phyloP scores from a whole-genome alignment of 208 protist genomes.

The Trypanosoma melophagium region DNA sequence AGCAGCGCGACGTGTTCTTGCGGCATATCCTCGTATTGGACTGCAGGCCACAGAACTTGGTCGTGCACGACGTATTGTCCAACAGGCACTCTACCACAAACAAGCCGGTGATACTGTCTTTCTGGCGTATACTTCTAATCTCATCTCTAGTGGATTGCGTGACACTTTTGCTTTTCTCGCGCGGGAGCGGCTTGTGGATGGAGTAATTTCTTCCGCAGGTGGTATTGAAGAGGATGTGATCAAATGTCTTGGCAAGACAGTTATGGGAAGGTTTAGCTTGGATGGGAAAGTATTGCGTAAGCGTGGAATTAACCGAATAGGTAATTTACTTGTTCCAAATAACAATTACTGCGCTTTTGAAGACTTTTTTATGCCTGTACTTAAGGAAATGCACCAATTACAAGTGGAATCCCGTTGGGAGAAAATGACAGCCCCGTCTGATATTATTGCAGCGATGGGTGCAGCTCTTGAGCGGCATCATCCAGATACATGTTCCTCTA shows the following conservation, averaged over 20 bases:
- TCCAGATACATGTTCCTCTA: slow-evolving; percentile 89
- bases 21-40: slow-evolving; percentile 41
- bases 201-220: slow-evolving; percentile 98
- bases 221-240: slow-evolving; percentile 99
- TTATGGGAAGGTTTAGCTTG: slow-evolving; percentile 94
- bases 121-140: slow-evolving; percentile 99
- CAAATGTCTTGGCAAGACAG: slow-evolving; percentile 97
- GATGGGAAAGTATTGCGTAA: slow-evolving; percentile 88
- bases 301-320: slow-evolving; percentile 97
- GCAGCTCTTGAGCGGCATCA: slow-evolving; percentile 65
- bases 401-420: slow-evolving; percentile 81
- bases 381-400: slow-evolving; percentile 91
- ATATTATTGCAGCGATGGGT: slow-evolving; percentile 96
- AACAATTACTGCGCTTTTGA: slow-evolving; percentile 99
- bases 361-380: slow-evolving; percentile 98
- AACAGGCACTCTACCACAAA: slow-evolving; percentile 55
- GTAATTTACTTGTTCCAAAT: slow-evolving; percentile 99
- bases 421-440: slow-evolving; percentile 91
- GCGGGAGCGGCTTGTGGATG: slow-evolving; percentile 95
- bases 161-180: slow-evolving; percentile 98
- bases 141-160: slow-evolving; percentile 98
- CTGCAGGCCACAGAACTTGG: slow-evolving; percentile 83
- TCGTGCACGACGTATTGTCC: slow-evolving; percentile 60
- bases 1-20: slow-evolving; percentile 50
- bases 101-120: slow-evolving; percentile 89